Base-by-base conservation (phyloP, 164 flowering plant genomes). In the Nymphaea colorata region DNA sequence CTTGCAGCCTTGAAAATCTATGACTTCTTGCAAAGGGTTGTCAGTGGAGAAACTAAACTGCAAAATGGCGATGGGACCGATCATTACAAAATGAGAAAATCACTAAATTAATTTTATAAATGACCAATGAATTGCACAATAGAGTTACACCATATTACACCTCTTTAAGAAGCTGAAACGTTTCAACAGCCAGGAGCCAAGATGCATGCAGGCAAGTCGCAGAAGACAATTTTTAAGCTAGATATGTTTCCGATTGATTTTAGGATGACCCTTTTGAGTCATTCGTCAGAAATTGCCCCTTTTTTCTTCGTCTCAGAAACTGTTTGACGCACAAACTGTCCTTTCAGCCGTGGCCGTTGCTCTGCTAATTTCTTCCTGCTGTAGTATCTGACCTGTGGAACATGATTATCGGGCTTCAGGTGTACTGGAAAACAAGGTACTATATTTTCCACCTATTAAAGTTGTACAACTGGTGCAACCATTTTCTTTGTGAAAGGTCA, bases 281-380 rank as follows among this genome's bases (percentile, higher is more conserved):
- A 51, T 8, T 10, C 3, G 14, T 51, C 0, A 5, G 14, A 51
- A 51, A 8, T 51, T 51, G 57, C 57, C 57, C 14, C 57, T 15
- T 51, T 62, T 36, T 55, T 44, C 17, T 69, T 64, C 41, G 61
- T 67, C 17, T 69, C 83, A 67, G 68, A 72, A 74, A 59, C 72
- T 67, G 70, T 60, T 64, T 74, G 82, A 36, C 83, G 74, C 64
- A 83, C 85, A 75, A 83, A 85, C 70, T 85, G 85, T 71, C 91
- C 88, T 44, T 78, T 76, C 73, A 82, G 62, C 55, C 86, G 81
- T 68, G 84, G 87, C 63, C 86, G 77, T 74, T 78, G 80, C 73
- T 84, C 88, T 68, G 85, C 83, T n/a, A 82, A 76, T 72, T 71
- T 83, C 72, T 84, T 79, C 74, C 90, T 79, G 76, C 85, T 81